Conservation (phyloP, 352 stramenopile species). For the Phytophthora palmivora region DNA sequence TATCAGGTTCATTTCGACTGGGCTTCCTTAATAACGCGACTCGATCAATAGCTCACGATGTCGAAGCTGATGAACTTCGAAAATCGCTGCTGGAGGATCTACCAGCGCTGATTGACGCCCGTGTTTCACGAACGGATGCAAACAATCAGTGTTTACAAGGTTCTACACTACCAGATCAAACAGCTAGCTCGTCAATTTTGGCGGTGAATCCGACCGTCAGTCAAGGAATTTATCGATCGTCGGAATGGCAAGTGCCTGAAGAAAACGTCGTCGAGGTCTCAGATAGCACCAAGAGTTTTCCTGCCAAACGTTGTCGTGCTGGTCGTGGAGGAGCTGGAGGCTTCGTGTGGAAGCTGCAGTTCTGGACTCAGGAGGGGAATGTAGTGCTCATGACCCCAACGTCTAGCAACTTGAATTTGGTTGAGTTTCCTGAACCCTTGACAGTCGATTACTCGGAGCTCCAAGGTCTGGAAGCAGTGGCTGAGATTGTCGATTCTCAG, state of each 20-base stretch:
- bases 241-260: conserved; percentile 67
- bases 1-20: conserved; percentile 90
- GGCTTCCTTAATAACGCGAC: conserved; percentile 72
- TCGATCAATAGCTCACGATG: conserved; percentile 68
- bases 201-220: conserved; percentile 32
- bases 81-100: conserved; percentile 52
- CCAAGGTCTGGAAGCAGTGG: conserved; percentile 56
- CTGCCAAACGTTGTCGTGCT: conserved; percentile 83
- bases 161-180: conserved; percentile 65
- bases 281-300: conserved; percentile 59
- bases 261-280: conserved; percentile 37
- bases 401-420: conserved; percentile 33
- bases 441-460: conserved; percentile 51
- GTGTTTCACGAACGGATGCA: conserved; percentile 79
- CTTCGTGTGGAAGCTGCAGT: conserved; percentile 92
- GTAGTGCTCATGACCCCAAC: conserved; percentile 81
- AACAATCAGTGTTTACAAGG: conserved; percentile 57
- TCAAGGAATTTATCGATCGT: conserved; percentile 41
- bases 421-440: conserved; percentile 47
- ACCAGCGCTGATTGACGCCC: conserved; percentile 64
- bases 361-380: conserved; percentile 91
- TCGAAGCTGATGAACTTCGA: conserved; percentile 68
- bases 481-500: conserved; percentile 67
- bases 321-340: conserved; percentile 82
- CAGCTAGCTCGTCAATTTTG: conserved; percentile 41